Evolutionary conservation across 2,329 filamentous ascomycete species (phyloP).

Genomic region (Dothistroma septosporum): DNA sequence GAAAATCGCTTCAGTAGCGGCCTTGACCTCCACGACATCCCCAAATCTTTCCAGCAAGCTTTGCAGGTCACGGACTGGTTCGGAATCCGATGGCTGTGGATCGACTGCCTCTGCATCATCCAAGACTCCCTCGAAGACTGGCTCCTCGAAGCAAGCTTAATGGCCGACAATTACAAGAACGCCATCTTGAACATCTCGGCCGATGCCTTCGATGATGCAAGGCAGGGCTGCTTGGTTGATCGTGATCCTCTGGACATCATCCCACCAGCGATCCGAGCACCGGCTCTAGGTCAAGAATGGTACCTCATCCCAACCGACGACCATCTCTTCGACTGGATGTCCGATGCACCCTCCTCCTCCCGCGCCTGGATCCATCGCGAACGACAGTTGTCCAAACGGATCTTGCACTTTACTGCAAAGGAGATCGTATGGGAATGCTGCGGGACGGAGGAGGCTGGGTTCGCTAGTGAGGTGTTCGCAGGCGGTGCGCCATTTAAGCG

Average conservation of each 20-base stretch:
- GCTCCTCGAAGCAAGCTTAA: not conserved
- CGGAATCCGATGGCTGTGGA: not conserved
- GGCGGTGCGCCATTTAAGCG: not conserved
- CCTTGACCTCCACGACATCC: not conserved
- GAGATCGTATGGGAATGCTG: constrained; percentile 6
- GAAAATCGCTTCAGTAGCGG: not conserved
- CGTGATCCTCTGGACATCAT: not conserved
- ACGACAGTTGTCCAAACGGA: not conserved
- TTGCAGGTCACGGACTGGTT: not conserved
- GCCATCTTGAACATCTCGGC: constrained; percentile 1
- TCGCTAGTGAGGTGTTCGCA: constrained; percentile 6
- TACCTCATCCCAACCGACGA: not conserved
- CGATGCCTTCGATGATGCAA: not conserved
- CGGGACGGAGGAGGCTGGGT: not conserved
- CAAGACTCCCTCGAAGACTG: not conserved
- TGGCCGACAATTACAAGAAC: not conserved
- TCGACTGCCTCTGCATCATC: not conserved
- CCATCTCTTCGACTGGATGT: not conserved
- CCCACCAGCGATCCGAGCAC: not conserved
- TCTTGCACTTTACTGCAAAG: constrained; percentile 1
- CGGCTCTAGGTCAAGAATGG: not conserved
- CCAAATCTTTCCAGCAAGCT: not conserved
- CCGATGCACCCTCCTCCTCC: not conserved
- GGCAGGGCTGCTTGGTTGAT: constrained; percentile 2
- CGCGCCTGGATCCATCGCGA: constrained; percentile 3